phyloP scores from a whole-genome alignment of 2,329 filamentous ascomycete genomes.

The Neonectria sp. region DNA sequence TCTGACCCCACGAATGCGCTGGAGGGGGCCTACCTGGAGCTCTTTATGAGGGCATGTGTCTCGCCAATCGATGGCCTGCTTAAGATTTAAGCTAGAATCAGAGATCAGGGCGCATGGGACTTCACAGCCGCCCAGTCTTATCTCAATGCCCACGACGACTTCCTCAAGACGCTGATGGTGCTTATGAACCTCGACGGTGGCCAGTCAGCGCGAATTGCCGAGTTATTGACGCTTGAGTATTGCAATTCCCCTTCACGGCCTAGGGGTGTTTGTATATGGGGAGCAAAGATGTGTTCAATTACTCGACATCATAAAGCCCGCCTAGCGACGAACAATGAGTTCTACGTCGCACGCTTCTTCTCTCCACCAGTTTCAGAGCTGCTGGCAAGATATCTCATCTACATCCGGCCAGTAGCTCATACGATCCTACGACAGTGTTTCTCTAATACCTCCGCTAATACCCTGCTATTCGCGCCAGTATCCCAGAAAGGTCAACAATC shows the following conservation, averaged over 20 bases:
- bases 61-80: conserved; percentile 14
- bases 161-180: conserved; percentile 15
- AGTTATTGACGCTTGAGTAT: conserved; percentile 11
- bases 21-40: neutral
- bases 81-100: neutral
- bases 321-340: conserved; percentile 6
- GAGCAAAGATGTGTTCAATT: conserved; percentile 2
- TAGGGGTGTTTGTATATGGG: neutral
- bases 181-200: conserved; percentile 13
- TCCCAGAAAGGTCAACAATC: neutral
- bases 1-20: conserved; percentile 9
- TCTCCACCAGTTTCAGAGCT: conserved; percentile 7
- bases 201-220: conserved; percentile 10
- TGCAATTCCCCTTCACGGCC: neutral
- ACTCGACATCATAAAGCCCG: conserved; percentile 14
- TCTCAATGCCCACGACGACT: conserved; percentile 2
- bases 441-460: neutral
- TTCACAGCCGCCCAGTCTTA: conserved; percentile 11
- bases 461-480: conserved; percentile 7
- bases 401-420: conserved; percentile 14
- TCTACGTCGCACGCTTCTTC: conserved; percentile 24
- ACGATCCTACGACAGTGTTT: conserved; percentile 19
- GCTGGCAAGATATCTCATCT: conserved; percentile 16
- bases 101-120: neutral
- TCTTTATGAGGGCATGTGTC: conserved; percentile 15